Base-by-base conservation (phyloP, 2,329 filamentous ascomycete genomes). In the Beauveria brongniartii region DNA sequence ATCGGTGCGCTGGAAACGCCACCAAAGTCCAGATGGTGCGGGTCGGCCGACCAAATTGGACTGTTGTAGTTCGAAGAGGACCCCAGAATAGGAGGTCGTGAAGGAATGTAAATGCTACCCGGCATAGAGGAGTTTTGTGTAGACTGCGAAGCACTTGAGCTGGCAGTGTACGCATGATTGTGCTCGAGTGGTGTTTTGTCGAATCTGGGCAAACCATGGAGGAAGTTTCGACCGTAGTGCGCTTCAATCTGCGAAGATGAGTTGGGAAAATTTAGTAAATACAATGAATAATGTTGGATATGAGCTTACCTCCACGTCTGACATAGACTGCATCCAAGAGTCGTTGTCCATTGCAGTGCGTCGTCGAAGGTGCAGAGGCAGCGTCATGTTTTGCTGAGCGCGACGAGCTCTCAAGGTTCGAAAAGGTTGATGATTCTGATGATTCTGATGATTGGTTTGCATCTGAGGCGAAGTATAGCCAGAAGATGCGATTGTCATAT, bases 371-470 rank as follows among this genome's bases (percentile, higher is more conserved):
- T 55, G 43, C 9, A 50, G 37, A 20, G 60, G 59, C 10, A 62
- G 24, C n/a, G 16, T 55, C n/a, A 30, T 14, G n/a, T 26, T 57
- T 20, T 51, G 40, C 16, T 59, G 34, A 10, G 52, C 51, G 48
- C 63, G 55, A 44, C 65, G 64, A 61, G 47, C 66, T 68, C 67
- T 67, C 64, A 59, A 10, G 8, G 55, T 30, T 34, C 34, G 30
- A 34, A 47, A 59, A 8, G 28, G 50, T 10, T 53, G 55, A 58
- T 47, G 54, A n/a, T 20, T 50, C 9, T 43, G 46, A 5, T n/a
- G n/a, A 12, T 12, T 34, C 12, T 37, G 34, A 37, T 37, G 5
- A 16, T 37, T 37, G 34, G 3, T 26, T 18, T 54, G 34, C 52
- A 37, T 12, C 24, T 50, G 52, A 24, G 34, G 30, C 34, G 34